Conservation (phyloP, 225 moss, liverwort and hornwort genomes). For the Bryum argenteum region DNA sequence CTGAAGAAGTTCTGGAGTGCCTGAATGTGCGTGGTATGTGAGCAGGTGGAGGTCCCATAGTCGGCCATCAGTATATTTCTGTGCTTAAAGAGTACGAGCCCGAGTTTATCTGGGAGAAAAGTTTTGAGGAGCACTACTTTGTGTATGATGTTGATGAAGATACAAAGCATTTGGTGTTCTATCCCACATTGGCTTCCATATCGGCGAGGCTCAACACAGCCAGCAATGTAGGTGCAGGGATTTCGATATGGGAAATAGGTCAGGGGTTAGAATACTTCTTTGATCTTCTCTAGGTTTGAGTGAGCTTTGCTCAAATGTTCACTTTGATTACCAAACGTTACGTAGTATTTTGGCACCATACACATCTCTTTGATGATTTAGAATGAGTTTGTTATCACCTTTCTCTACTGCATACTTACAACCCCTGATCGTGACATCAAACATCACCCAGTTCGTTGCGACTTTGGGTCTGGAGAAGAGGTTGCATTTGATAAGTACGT, state of each 20-base stretch:
- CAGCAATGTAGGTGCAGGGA: constrained; percentile 61
- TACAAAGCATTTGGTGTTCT: constrained; percentile 68
- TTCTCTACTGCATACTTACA: too few relatives aligned
- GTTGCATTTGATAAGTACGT: too few relatives aligned
- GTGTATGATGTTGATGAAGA: constrained; percentile 53
- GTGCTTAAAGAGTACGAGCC: constrained; percentile 73
- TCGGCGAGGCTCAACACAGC: constrained; percentile 65
- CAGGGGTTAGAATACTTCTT: constrained; percentile 97
- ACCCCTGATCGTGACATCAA: too few relatives aligned
- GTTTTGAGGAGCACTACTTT: constrained; percentile 79
- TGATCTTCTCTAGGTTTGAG: constrained; percentile 62
- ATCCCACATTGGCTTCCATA: constrained; percentile 78
- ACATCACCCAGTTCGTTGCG: too few relatives aligned
- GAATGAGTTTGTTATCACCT: too few relatives aligned
- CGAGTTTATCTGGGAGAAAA: constrained; percentile 64
- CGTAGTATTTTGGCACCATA: too few relatives aligned
- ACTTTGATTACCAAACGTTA: too few relatives aligned
- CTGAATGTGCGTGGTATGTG: constrained; percentile 18
- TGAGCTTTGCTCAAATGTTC: too few relatives aligned
- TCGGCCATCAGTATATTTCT: constrained; percentile 63
- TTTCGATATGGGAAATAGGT: constrained; percentile 96
- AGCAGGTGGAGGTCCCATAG: constrained; percentile 82
- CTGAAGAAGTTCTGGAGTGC: neutral
- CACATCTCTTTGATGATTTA: too few relatives aligned
- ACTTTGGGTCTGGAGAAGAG: too few relatives aligned